A percentile compares a stretch with the other conserved stretches of the same genome.
phyloP scores from a whole-genome alignment of 2,329 filamentous ascomycete genomes.

The Waltergamsia citrina region DNA sequence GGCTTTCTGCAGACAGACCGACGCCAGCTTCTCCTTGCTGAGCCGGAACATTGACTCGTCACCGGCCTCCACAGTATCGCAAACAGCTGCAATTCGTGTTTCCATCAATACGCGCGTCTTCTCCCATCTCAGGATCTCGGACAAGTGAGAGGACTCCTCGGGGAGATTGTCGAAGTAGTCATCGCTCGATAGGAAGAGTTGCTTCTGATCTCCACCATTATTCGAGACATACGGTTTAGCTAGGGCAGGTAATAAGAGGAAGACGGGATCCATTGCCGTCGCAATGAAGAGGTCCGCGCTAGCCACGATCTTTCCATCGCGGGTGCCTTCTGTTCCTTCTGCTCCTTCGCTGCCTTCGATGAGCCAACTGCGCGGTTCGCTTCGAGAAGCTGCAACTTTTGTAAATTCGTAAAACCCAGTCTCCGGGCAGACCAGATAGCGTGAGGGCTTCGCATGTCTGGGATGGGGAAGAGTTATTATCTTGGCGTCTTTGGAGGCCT shows the following conservation, averaged over 20 bases:
- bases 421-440: constrained; percentile 53
- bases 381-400: constrained; percentile 40
- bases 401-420: constrained; percentile 59
- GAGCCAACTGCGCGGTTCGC: constrained; percentile 52
- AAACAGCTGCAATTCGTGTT: constrained; percentile 58
- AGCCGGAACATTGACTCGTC: constrained; percentile 81
- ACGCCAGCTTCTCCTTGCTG: constrained; percentile 60
- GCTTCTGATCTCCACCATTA: constrained; percentile 39
- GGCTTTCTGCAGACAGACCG: constrained; percentile 62
- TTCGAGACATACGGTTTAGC: constrained; percentile 30
- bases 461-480: constrained; percentile 54
- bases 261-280: constrained; percentile 75
- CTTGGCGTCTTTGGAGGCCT: constrained; percentile 40
- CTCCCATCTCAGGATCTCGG: constrained; percentile 40
- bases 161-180: constrained; percentile 61
- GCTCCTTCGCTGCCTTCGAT: constrained; percentile 18
- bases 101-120: constrained; percentile 45
- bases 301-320: constrained; percentile 37
- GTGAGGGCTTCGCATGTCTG: constrained; percentile 40
- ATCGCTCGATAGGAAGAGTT: constrained; percentile 58
- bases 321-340: constrained; percentile 8
- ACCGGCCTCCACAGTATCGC: constrained; percentile 74
- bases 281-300: constrained; percentile 72
- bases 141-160: constrained; percentile 46
- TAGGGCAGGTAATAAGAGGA: constrained; percentile 70